phyloP scores from a whole-genome alignment of 805 yeast species.

The Yarrowia yakushimensis region DNA sequence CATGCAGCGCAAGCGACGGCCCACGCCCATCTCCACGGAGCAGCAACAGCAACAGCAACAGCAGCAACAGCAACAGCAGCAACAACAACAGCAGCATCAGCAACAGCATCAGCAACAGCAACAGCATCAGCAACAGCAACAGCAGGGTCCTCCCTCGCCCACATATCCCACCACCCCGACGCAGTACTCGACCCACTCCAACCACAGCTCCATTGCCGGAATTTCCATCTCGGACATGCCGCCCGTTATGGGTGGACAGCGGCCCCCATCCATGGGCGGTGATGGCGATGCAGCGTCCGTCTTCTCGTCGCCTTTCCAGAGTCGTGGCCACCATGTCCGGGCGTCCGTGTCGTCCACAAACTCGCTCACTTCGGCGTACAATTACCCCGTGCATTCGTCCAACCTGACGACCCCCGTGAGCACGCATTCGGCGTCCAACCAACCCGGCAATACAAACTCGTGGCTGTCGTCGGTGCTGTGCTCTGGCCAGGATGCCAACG shows the following conservation, averaged over 20 bases:
- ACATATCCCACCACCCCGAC: slow-evolving; percentile 22
- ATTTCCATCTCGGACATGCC: slow-evolving; percentile 20
- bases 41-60: slow-evolving; percentile 22
- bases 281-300: slow-evolving; percentile 8
- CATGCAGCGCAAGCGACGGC: slow-evolving; percentile 27
- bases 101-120: not conserved
- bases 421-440: slow-evolving; percentile 15
- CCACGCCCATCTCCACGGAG: slow-evolving; percentile 26
- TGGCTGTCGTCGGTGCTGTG: slow-evolving; percentile 33
- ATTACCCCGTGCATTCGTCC: slow-evolving; percentile 23
- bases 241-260: slow-evolving; percentile 8
- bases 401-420: slow-evolving; percentile 21
- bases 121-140: slow-evolving; percentile 15
- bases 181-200: slow-evolving; percentile 23
- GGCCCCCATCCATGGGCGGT: slow-evolving; percentile 9
- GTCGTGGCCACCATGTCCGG: slow-evolving; percentile 11
- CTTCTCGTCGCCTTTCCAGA: slow-evolving; percentile 13
- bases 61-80: slow-evolving; percentile 22
- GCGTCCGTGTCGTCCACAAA: slow-evolving; percentile 20
- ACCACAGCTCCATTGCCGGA: slow-evolving; percentile 12
- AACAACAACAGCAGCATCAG: slow-evolving; percentile 19
- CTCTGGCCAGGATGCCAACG: slow-evolving; percentile 8
- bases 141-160: slow-evolving; percentile 5
- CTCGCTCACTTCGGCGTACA: slow-evolving; percentile 14
- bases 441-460: slow-evolving; percentile 29